Evolutionary conservation across 2,329 filamentous ascomycete genomes (phyloP).

Genomic region (Kalaharituber pfeilii): DNA sequence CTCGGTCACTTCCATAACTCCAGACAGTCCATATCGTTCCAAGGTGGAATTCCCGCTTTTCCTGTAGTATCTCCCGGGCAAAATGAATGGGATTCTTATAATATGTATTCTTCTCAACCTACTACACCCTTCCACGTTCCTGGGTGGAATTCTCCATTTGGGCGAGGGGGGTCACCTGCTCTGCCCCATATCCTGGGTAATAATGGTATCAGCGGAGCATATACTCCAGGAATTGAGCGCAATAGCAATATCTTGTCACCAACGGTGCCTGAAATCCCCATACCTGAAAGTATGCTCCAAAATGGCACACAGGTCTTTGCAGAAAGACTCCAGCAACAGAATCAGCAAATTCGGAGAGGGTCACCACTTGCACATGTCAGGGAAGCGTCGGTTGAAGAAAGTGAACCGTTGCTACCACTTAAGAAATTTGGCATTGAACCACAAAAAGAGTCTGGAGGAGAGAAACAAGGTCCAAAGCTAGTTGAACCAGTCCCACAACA

Average conservation of each 20-base stretch:
- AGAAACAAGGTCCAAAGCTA: slow-evolving; percentile 10
- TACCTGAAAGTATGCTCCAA: slow-evolving; percentile 6
- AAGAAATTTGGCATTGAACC: slow-evolving; percentile 1
- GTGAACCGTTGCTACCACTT: slow-evolving; percentile 5
- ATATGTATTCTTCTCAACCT: slow-evolving; percentile 10
- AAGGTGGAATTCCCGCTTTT: slow-evolving; percentile 13
- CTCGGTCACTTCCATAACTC: slow-evolving; percentile 21
- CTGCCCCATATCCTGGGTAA: slow-evolving; percentile 12
- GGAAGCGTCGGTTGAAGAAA: slow-evolving; percentile 10
- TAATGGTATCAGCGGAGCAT: slow-evolving; percentile 6
- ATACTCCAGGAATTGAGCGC: slow-evolving; percentile 10
- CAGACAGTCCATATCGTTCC: slow-evolving; percentile 22
- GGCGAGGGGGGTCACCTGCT: slow-evolving; percentile 8
- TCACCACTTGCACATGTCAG: slow-evolving; percentile 16
- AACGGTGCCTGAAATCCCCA: background rate
- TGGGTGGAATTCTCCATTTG: slow-evolving; percentile 12
- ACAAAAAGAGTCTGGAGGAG: slow-evolving; percentile 5
- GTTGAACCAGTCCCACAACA: slow-evolving; percentile 23
- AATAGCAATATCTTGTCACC: slow-evolving; percentile 8
- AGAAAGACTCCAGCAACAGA: slow-evolving; percentile 15
- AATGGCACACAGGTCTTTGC: slow-evolving; percentile 13
- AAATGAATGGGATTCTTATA: slow-evolving; percentile 20
- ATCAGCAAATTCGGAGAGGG: slow-evolving; percentile 18
- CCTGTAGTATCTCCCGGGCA: slow-evolving; percentile 14
- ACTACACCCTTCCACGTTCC: slow-evolving; percentile 18